Evolutionary conservation across 1,284 basidiomycete species (phyloP), one percentile per base, ranked within the genome.

Genomic region (Wolfiporia cocos): DNA sequence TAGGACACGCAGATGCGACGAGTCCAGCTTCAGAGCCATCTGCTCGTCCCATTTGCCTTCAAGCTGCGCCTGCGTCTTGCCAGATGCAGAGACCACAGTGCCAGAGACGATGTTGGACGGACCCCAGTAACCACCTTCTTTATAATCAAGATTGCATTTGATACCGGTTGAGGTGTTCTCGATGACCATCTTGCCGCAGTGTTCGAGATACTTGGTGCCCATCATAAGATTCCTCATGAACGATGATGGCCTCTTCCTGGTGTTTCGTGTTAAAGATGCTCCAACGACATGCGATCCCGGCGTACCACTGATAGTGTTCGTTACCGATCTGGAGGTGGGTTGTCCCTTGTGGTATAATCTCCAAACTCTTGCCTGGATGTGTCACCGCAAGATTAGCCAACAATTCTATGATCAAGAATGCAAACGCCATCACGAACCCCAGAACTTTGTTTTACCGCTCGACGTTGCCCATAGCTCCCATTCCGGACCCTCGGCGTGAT

Each of bases 211-310:
- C 57, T 92, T 92, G 15, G 86, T 86, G 18, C 91, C 91, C 61
- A 90, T 82, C 77, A 93, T 82, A 44, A 94, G 69, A 62, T 93
- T 93, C 47, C 91, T 71, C 71, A 93, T 82, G 62, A 92, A 93
- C 1, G 86, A 88, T 1, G 87, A 90, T 1, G 90, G 90, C 48
- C 86, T 86, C 38, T 76, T 82, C 88, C 86, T 90, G 20, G 6
- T 24, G 11, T 33, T 28, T 28, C 26, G 14, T 28, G 9, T 9
- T 7, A 28, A 9, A 28, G 26, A 9, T 7, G 26, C 26, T 9
- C 14, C 14, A 7, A 7, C 14, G 14, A 28, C 26, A 9, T 14
- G 14, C 10, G 20, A 21, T n/a, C 14, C 3, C 17, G 23, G 48
- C 70, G 55, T 50, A 85, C 86, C 86, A 90, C 53, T 77, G 68